Conservation (phyloP, 441 rosid genomes). For the Brassica hybrid region DNA sequence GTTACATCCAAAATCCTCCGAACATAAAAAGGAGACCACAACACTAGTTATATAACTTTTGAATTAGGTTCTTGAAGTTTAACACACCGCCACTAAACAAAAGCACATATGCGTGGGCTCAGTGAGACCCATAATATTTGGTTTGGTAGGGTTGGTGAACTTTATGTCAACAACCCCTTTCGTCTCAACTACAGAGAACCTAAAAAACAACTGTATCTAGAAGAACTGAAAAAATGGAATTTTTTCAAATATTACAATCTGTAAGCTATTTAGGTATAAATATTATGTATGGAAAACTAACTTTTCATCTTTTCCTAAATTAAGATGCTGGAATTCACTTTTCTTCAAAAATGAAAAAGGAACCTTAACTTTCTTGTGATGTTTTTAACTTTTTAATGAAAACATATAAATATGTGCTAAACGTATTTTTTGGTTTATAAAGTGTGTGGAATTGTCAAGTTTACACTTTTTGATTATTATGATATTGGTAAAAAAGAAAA, state of each 20-base stretch:
- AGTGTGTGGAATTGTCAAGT: background rate
- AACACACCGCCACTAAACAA: too few species aligned
- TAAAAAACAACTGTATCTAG: background rate
- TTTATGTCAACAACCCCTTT: background rate
- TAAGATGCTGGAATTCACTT: background rate
- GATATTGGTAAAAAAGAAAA: background rate
- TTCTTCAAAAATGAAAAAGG: background rate
- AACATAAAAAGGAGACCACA: too few species aligned
- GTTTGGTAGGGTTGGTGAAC: background rate
- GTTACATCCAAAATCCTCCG: too few species aligned
- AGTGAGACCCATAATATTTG: background rate
- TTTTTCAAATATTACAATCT: background rate
- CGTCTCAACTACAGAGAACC: background rate
- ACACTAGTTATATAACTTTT: too few species aligned
- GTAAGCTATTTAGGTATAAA: background rate
- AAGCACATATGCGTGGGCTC: background rate
- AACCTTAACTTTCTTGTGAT: background rate
- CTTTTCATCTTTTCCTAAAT: background rate
- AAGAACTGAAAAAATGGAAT: background rate
- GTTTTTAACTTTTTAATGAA: background rate
- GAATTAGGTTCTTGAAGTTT: too few species aligned
- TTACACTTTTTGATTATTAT: slow-evolving; percentile 1
- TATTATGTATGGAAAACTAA: background rate
- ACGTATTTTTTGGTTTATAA: background rate
- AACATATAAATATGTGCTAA: background rate